Base-by-base conservation (phyloP, 2,329 filamentous ascomycete genomes). In the Seiridium cupressi region DNA sequence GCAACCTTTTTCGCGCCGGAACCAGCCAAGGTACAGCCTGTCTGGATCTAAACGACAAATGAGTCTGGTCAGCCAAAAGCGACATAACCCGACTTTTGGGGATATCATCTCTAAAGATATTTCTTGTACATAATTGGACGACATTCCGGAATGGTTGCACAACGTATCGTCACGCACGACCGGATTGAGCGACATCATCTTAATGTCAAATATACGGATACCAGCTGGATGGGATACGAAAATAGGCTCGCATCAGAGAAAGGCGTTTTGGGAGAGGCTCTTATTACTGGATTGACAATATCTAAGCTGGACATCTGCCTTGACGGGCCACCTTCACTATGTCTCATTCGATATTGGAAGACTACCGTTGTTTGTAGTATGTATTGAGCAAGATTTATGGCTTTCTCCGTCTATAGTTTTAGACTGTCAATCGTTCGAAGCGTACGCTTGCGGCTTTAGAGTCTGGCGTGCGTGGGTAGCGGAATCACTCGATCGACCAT, bases 1-100 rank as follows among this genome's bases (percentile, higher is more conserved):
- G 75, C 81, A 55, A 82, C 79, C 61, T 86, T 89, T 72, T 89
- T 90, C 70, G 78, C 61, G 34, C 63, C 66, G 5, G 66, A 71
- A 42, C 62, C 65, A n/a, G 44, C 69, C 9, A 75, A 77, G 48
- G 62, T 66, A 35, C 67, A 68, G 51, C 66, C 76, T 10, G 73
- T 81, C 57, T 86, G 84, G 84, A 86, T 86, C 64, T 85, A 57
- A 67, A 56, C 26, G 34, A n/a, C 49, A 55, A 42, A 35, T 53
- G 18, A 36, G 44, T 60, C 55, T 55, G 40, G 40, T 34, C 49
- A 13, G 51, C 60, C 42, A 49, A n/a, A 55, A 47, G 18, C 42
- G 40, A 46, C 18, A 34, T 13, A 35, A 18, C 11, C 9, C 49
- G 44, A 60, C 34, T 55, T 57, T 57, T 62, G 55, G 60, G 56